Evolutionary conservation across 305 asterid species (phyloP), one percentile per base, ranked within the genome.

Genomic region (Fraxinus latifolia): DNA sequence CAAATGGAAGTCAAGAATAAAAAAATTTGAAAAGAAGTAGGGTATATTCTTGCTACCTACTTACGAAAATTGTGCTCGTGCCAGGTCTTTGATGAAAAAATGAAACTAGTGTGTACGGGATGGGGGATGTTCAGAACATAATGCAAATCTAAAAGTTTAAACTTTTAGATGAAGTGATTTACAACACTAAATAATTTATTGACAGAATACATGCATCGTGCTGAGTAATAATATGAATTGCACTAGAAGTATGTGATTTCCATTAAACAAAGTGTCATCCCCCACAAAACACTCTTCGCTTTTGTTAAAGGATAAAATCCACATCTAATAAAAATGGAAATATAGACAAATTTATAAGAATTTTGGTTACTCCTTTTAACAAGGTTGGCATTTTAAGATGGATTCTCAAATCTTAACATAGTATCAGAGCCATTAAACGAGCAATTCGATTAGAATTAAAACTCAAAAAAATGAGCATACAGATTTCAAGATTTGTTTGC

Each of bases 1-100:
- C 72, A 78, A 76, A 79, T 81, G 58, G 75, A 81, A 85, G 85
- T 78, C 83, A 80, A 84, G 21, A 58, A 42, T 14, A 11, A 77
- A 39, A 78, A 34, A 75, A 58, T 4, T 65, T 53, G 76, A 58
- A 81, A 50, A 50, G 36, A 32, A 23, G 17, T 25, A 12, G 17
- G 29, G 36, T 11, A 65, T 65, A 23, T 23, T 4, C 36, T 65
- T 25, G 36, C 34, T 65, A 65, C 73, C 34, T 25, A 65, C 17
- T 65, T 65, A 65, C 21, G 36, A 29, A 70, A 70, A 27, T 70
- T 31, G 37, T 12, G 27, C 2, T 2, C 34, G 12, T 1, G 8
- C 23, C 33, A 65, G 1, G 4, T 65, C 31, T 27, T 65, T 25
- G n/a, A 65, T 3, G n/a, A 25, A 23, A 62, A 65, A 27, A 68